Evolutionary conservation across 352 stramenopile species (phyloP).

Genomic region (Bremia lactucae): DNA sequence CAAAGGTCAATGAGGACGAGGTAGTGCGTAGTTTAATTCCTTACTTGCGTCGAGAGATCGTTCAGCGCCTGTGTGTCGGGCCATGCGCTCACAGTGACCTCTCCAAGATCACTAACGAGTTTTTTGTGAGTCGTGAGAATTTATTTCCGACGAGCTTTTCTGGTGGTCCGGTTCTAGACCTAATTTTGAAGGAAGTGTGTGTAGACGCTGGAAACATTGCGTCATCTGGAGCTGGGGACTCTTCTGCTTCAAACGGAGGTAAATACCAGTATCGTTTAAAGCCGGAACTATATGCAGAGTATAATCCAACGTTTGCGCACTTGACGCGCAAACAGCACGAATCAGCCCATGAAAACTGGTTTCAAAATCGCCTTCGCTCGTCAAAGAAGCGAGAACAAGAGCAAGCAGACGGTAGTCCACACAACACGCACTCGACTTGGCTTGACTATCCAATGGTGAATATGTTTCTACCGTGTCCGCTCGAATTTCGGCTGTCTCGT

Average conservation of each 20-base stretch:
- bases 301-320: constrained; percentile 81
- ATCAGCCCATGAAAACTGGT: constrained; percentile 81
- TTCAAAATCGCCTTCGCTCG: constrained; percentile 57
- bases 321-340: constrained; percentile 82
- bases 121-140: constrained; percentile 68
- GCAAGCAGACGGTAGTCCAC: constrained; percentile 36
- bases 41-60: constrained; percentile 65
- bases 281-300: constrained; percentile 71
- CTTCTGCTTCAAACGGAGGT: constrained; percentile 21
- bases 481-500: constrained; percentile 43
- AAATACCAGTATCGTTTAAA: constrained; percentile 81
- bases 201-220: constrained; percentile 18
- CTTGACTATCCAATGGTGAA: constrained; percentile 79
- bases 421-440: constrained; percentile 69
- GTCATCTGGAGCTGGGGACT: constrained; percentile 18
- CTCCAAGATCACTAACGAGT: constrained; percentile 78
- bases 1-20: constrained; percentile 36
- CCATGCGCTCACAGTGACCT: constrained; percentile 76
- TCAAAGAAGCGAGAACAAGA: constrained; percentile 64
- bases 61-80: constrained; percentile 71
- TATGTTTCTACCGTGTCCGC: constrained; percentile 57
- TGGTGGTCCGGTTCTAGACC: constrained; percentile 48
- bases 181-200: constrained; percentile 73
- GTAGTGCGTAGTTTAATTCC: constrained; percentile 49
- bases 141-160: constrained; percentile 67